phyloP scores from a whole-genome alignment of 164 flowering plant genomes.

The Nymphaea colorata region DNA sequence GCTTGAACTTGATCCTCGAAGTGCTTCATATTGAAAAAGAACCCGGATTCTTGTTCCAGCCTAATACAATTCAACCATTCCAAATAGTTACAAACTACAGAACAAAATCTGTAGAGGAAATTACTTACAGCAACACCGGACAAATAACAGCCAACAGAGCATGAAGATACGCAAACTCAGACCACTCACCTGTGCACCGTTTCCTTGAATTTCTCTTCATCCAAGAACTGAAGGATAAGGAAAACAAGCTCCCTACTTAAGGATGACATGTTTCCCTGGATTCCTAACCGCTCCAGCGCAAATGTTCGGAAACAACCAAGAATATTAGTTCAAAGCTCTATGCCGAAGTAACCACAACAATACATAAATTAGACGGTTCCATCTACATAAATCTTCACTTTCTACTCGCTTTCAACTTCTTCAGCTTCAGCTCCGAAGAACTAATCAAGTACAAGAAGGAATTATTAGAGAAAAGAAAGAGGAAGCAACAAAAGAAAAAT shows the following conservation, averaged over 20 bases:
- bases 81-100: not conserved
- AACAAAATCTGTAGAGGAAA: not conserved
- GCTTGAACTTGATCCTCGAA: slow-evolving; percentile 58
- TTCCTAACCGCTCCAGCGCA: slow-evolving; percentile 67
- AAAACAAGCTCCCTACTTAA: slow-evolving; percentile 60
- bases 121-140: not conserved
- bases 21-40: slow-evolving; percentile 54
- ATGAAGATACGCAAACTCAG: no score
- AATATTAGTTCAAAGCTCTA: no score
- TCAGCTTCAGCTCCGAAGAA: not conserved
- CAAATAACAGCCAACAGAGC: not conserved
- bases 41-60: slow-evolving; percentile 13
- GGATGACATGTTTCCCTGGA: slow-evolving; percentile 57
- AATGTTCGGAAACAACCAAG: slow-evolving; percentile 10
- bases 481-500: no score
- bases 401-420: not conserved
- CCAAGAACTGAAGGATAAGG: slow-evolving; percentile 57
- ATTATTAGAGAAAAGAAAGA: no score
- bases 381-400: no score
- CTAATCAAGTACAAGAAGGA: no score
- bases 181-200: slow-evolving; percentile 46
- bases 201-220: slow-evolving; percentile 67
- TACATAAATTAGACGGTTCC: no score
- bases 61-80: slow-evolving; percentile 1
- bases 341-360: no score